Evolutionary conservation across 1,139 yeast genomes (phyloP).

Genomic region (Geotrichum macrosporum): DNA sequence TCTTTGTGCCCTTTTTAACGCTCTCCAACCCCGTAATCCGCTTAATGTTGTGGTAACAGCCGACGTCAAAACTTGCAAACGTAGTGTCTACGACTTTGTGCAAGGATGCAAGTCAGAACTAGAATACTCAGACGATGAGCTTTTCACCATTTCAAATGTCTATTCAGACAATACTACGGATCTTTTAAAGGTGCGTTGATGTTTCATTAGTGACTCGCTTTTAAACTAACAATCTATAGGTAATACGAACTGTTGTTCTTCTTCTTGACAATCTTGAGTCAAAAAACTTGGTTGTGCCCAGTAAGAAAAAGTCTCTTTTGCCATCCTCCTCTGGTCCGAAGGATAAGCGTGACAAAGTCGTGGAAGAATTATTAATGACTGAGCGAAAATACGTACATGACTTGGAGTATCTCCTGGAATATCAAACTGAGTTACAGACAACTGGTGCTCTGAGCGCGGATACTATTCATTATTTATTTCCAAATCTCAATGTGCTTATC

Average conservation of each 20-base stretch:
- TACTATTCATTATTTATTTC: slow-evolving; percentile 75
- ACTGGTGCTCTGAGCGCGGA: slow-evolving; percentile 72
- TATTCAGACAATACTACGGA: slow-evolving; percentile 80
- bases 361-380: slow-evolving; percentile 78
- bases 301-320: slow-evolving; percentile 18
- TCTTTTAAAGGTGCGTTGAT: slow-evolving; percentile 48
- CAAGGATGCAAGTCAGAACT: slow-evolving; percentile 79
- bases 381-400: slow-evolving; percentile 93
- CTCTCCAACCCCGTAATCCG: slow-evolving; percentile 39
- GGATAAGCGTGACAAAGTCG: slow-evolving; percentile 59
- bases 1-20: slow-evolving; percentile 75
- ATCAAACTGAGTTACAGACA: slow-evolving; percentile 61
- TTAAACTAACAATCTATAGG: slow-evolving; percentile 31
- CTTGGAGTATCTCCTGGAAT: slow-evolving; percentile 64
- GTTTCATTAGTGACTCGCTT: not conserved
- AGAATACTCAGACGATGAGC: slow-evolving; percentile 69
- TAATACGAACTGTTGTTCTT: slow-evolving; percentile 63
- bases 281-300: slow-evolving; percentile 25
- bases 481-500: slow-evolving; percentile 76
- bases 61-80: slow-evolving; percentile 79
- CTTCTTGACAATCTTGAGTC: slow-evolving; percentile 46
- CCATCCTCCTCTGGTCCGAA: slow-evolving; percentile 19
- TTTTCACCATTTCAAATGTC: slow-evolving; percentile 87
- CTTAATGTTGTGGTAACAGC: slow-evolving; percentile 42
- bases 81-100: slow-evolving; percentile 84